A percentile compares a stretch with the other conserved stretches of the same genome.
These are phyloP conservation scores for Didymella exigua DNA, from an alignment of 2,329 filamentous ascomycete genomes.

Conservation along the genomic window DNA sequence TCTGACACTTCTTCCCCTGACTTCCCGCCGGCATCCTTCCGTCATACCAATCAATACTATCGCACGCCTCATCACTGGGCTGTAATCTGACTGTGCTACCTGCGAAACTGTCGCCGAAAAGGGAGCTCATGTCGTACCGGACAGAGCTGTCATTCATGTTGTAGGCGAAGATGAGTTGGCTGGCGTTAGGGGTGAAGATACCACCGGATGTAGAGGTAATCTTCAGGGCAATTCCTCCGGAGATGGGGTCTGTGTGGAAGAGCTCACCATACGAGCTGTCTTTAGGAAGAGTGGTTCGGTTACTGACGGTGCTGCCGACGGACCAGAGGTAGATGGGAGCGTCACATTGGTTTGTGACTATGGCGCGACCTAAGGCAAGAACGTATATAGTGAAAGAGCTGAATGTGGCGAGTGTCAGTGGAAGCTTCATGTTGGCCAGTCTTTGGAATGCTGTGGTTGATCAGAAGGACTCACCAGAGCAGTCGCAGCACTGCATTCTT, in stretches of 20 bases:
- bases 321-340: slow-evolving; percentile 38
- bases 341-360: slow-evolving; percentile 41
- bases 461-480: neutral
- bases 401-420: slow-evolving; percentile 6
- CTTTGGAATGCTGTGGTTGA: neutral
- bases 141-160: slow-evolving; percentile 30
- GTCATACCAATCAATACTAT: slow-evolving; percentile 30
- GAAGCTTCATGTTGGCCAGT: neutral
- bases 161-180: slow-evolving; percentile 39
- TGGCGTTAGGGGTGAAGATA: slow-evolving; percentile 36
- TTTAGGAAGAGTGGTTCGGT: slow-evolving; percentile 23
- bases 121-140: slow-evolving; percentile 38
- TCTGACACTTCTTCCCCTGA: slow-evolving; percentile 30
- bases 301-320: slow-evolving; percentile 27
- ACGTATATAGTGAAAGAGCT: neutral
- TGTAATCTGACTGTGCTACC: slow-evolving; percentile 33
- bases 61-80: slow-evolving; percentile 30
- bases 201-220: slow-evolving; percentile 27
- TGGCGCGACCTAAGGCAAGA: slow-evolving; percentile 35
- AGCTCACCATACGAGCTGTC: slow-evolving; percentile 35
- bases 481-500: neutral
- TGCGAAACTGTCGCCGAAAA: slow-evolving; percentile 36
- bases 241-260: slow-evolving; percentile 27
- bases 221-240: slow-evolving; percentile 34
- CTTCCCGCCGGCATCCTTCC: slow-evolving; percentile 35